Base-by-base conservation (phyloP, 2,329 filamentous ascomycete species). In the Trichoderma sp. region DNA sequence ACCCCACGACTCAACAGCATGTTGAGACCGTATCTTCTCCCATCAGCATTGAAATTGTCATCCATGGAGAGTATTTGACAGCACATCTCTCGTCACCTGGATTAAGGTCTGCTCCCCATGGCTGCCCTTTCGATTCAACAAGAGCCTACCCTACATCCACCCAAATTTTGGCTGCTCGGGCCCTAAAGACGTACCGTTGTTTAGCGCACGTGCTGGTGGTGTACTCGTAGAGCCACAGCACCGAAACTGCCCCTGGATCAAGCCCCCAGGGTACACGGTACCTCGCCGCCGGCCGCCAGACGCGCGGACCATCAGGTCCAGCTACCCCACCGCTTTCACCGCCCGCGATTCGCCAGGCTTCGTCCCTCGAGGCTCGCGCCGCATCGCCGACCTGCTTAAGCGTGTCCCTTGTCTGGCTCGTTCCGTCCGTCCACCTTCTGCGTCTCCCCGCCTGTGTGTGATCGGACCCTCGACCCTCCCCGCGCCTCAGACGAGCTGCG, bases 281-380 rank as follows among this genome's bases (percentile, higher is more conserved):
- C 60, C 24, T 54, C 9, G 12, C 2, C 21, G 14, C 12, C 19
- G n/a, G 50, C 60, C 30, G 5, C 1, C 10, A 41, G 9, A 15
- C 26, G 28, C 60, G 60, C 28, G 43, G 26, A 21, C 43, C 60
- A 47, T 7, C 45, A 24, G 60, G 54, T 30, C 26, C 34, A 4
- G 39, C 54, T 64, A 52, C 62, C 61, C 62, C 52, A 19, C 55
- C 19, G 21, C 52, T 48, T 63, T 64, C 54, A 64, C 62, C 54
- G 62, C 62, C 62, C 47, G 56, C 41, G 30, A 52, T 64, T 58
- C 62, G 62, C 62, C 51, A 55, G 62, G 45, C 62, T 45, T 50
- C 62, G 59, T 64, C 54, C 30, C 44, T 24, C 45, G 41, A 52
- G 30, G 24, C 30, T 34, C 30, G 30, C 30, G 39, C 24, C 21